Conservation (phyloP, 371 early-diverging fungal genomes). For the Syncephalastrum contaminatum region DNA sequence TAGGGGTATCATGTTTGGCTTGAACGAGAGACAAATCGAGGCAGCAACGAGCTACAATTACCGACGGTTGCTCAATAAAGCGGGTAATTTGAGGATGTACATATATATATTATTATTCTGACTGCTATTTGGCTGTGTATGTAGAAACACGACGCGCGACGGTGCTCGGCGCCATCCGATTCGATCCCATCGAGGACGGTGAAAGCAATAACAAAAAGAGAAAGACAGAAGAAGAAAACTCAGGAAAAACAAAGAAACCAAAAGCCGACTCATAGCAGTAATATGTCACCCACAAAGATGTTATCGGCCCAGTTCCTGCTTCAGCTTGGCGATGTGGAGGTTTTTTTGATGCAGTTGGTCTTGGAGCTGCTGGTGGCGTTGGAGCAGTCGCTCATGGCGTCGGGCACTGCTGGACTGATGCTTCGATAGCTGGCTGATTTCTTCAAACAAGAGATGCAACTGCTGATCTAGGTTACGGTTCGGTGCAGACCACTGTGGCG, state of each 20-base stretch:
- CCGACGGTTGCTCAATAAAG: slow-evolving; percentile 32
- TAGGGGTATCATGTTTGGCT: slow-evolving; percentile 41
- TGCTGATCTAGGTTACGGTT: background rate
- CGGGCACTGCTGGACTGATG: slow-evolving; percentile 1
- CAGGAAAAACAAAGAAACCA: slow-evolving; percentile 19
- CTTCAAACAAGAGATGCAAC: slow-evolving; percentile 9
- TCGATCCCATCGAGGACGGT: slow-evolving; percentile 30
- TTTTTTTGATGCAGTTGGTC: background rate
- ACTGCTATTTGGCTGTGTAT: background rate
- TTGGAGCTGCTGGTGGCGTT: slow-evolving; percentile 1
- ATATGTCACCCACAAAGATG: background rate
- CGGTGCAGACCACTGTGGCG: no score
- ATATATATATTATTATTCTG: background rate
- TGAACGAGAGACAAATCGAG: slow-evolving; percentile 37
- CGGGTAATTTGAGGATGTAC: slow-evolving; percentile 22
- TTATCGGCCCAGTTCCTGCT: no score
- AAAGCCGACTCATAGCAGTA: slow-evolving; percentile 12
- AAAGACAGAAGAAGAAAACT: slow-evolving; percentile 19
- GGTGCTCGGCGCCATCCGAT: slow-evolving; percentile 48
- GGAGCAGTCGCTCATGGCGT: background rate
- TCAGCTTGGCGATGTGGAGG: no score
- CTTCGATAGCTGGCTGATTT: slow-evolving; percentile 3
- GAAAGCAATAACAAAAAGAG: slow-evolving; percentile 25
- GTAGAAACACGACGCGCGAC: slow-evolving; percentile 64
- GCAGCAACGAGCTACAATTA: slow-evolving; percentile 32